A percentile compares a stretch with the other conserved stretches of the same genome.
phyloP scores from a whole-genome alignment of 805 yeast genomes.

The Candida xiaguanensis region DNA sequence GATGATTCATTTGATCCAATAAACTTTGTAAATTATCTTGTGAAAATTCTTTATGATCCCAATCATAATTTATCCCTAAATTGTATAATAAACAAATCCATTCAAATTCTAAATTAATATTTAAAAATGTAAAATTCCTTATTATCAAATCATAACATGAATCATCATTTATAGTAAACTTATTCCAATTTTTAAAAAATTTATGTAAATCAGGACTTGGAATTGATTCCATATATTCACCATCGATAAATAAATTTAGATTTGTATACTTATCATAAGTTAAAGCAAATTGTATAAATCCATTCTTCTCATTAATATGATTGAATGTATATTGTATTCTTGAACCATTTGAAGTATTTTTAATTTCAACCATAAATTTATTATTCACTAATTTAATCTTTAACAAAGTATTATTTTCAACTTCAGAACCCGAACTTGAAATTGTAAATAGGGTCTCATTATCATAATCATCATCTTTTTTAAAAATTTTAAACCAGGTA shows the following conservation, averaged over 20 bases:
- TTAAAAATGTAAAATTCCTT: conserved; percentile 38
- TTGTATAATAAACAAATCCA: conserved; percentile 50
- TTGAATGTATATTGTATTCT: conserved; percentile 31
- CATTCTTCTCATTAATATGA: conserved; percentile 19
- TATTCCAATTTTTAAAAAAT: conserved; percentile 29
- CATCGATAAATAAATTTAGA: conserved; percentile 46
- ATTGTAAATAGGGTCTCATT: conserved; percentile 22
- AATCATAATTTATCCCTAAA: conserved; percentile 45
- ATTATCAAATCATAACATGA: conserved; percentile 23
- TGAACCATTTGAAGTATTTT: conserved; percentile 20
- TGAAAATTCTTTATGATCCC: conserved; percentile 39
- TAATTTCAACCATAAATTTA: conserved; percentile 29
- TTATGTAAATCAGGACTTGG: conserved; percentile 34
- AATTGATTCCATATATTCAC: conserved; percentile 43
- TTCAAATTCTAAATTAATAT: conserved; percentile 35
- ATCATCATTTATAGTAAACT: conserved; percentile 30
- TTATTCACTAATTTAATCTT: conserved; percentile 25
- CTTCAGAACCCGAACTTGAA: conserved; percentile 20
- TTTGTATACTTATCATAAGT: conserved; percentile 35
- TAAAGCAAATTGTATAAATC: conserved; percentile 26
- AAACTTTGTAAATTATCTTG: conserved; percentile 36
- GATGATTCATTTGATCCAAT: conserved; percentile 36
- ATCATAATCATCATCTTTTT: conserved; percentile 12
- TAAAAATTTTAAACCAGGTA: conserved; percentile 36
- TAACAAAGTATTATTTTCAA: conserved; percentile 17